phyloP scores from a whole-genome alignment of 225 moss, liverwort and hornwort species.

The Marchantia polymorpha region DNA sequence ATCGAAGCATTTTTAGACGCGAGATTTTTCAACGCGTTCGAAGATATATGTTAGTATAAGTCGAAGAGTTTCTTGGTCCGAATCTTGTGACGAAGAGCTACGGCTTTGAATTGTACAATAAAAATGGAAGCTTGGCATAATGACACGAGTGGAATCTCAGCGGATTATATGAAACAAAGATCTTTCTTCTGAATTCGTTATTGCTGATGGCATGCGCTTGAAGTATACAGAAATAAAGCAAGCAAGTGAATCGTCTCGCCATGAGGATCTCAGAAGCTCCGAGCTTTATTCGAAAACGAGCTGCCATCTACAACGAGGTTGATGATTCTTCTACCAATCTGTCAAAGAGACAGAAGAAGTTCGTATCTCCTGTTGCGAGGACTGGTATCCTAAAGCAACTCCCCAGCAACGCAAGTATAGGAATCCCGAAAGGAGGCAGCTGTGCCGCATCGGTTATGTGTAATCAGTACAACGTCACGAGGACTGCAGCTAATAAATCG shows the following conservation, averaged over 20 bases:
- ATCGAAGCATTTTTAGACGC: no score
- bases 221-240: neutral
- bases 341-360: slow-evolving; percentile 8
- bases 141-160: no score
- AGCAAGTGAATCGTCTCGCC: neutral
- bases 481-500: neutral
- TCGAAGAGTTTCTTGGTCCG: no score
- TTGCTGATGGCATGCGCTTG: no score
- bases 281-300: slow-evolving; percentile 13
- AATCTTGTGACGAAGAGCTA: no score
- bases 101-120: no score
- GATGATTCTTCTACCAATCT: neutral
- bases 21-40: no score
- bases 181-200: no score
- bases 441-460: neutral
- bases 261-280: slow-evolving; percentile 26
- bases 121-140: no score
- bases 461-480: no score
- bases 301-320: neutral
- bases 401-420: neutral
- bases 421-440: neutral
- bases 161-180: no score
- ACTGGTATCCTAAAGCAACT: neutral
- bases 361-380: neutral
- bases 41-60: no score